Conservation (phyloP, 257 asterid species). For the Gentiana straminea region DNA sequence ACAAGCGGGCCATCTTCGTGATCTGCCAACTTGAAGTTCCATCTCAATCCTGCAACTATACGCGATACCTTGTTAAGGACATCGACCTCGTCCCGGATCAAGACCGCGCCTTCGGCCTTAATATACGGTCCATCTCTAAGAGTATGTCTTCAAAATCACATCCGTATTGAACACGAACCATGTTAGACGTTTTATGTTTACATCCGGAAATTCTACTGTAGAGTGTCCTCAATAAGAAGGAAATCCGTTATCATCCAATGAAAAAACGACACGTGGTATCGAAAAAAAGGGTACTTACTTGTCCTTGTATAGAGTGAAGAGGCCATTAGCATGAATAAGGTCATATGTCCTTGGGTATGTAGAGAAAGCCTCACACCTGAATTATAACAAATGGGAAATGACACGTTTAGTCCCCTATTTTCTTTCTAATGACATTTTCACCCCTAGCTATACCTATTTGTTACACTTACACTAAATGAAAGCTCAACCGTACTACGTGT, state of each 20-base stretch:
- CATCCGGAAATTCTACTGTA: no score
- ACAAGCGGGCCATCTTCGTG: constrained; percentile 95
- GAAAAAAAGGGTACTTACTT: constrained; percentile 78
- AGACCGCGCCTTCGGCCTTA: constrained; percentile 97
- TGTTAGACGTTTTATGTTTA: not conserved
- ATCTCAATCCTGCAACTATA: constrained; percentile 67
- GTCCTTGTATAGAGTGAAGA: constrained; percentile 79
- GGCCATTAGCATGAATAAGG: constrained; percentile 84
- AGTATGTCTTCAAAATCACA: constrained; percentile 82
- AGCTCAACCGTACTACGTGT: no score
- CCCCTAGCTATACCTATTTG: no score
- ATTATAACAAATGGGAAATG: no score
- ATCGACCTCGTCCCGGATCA: constrained; percentile 76
- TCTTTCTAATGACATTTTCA: no score
- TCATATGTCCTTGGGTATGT: constrained; percentile 95
- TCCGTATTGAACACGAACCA: constrained; percentile 22
- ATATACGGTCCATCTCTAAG: constrained; percentile 87
- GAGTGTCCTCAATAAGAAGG: no score
- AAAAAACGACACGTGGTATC: no score
- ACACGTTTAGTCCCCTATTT: no score
- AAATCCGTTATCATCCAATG: no score
- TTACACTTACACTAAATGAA: no score
- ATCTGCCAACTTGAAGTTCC: constrained; percentile 74
- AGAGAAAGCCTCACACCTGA: constrained; percentile 93
- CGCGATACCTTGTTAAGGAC: constrained; percentile 74